phyloP scores from a whole-genome alignment of 805 yeast genomes.

The Ogataea nonfermentans region DNA sequence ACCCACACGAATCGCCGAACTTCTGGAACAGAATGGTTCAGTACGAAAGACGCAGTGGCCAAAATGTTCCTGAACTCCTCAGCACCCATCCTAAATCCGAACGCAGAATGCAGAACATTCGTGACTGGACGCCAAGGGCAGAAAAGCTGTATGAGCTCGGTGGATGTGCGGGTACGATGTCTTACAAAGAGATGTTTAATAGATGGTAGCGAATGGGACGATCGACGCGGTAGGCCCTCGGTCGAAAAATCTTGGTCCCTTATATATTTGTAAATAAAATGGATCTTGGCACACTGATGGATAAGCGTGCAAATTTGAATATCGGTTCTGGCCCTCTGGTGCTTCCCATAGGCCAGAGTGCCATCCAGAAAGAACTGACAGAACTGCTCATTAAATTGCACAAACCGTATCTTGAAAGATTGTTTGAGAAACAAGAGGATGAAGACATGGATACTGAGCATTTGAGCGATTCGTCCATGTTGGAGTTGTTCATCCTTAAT shows the following conservation, averaged over 20 bases:
- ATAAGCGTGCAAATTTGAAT: not conserved
- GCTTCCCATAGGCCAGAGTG: conserved; percentile 44
- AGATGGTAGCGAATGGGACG: conserved; percentile 5
- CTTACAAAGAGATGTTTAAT: conserved; percentile 14
- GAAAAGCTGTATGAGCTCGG: conserved; percentile 41
- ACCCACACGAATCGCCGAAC: conserved; percentile 68
- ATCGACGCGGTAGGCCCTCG: conserved; percentile 5
- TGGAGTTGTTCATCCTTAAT: conserved; percentile 45
- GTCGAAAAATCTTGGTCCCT: not conserved
- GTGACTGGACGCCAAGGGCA: conserved; percentile 63
- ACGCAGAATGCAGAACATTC: conserved; percentile 68
- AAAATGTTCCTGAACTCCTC: conserved; percentile 54
- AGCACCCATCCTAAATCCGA: conserved; percentile 87
- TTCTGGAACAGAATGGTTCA: conserved; percentile 83
- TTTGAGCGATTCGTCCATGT: conserved; percentile 33
- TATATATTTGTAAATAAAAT: conserved; percentile 2
- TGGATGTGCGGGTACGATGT: conserved; percentile 34
- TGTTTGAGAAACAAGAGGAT: conserved; percentile 6
- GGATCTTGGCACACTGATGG: not conserved
- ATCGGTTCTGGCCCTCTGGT: not conserved
- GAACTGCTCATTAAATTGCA: conserved; percentile 46
- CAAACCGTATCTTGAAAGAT: conserved; percentile 23
- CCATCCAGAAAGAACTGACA: conserved; percentile 42
- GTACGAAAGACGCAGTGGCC: conserved; percentile 41
- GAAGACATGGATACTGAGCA: conserved; percentile 8